Conservation (phyloP, 2,329 filamentous ascomycete genomes). For the Esteya vermicola region DNA sequence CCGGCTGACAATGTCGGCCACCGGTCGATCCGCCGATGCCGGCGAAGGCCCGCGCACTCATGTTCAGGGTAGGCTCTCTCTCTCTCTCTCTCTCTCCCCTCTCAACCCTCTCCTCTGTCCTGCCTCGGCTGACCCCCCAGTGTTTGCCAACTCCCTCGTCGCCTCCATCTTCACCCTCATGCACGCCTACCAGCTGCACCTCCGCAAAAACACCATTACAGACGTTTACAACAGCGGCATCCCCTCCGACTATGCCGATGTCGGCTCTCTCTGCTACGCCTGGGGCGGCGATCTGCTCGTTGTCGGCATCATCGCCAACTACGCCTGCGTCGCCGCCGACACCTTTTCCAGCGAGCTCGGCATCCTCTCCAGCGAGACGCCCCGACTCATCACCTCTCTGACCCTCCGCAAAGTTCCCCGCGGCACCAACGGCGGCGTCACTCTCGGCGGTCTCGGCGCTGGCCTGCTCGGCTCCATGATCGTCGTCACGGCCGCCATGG, state of each 20-base stretch:
- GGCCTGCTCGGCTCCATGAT: slow-evolving; percentile 62
- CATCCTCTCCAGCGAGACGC: slow-evolving; percentile 63
- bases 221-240: slow-evolving; percentile 13
- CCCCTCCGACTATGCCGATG: slow-evolving; percentile 4
- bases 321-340: slow-evolving; percentile 82
- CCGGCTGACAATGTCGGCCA: slow-evolving; percentile 62
- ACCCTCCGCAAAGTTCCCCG: slow-evolving; percentile 65
- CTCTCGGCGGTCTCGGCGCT: slow-evolving; percentile 55
- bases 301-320: slow-evolving; percentile 62
- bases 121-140: slow-evolving; percentile 19
- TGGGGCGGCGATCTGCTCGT: slow-evolving; percentile 50
- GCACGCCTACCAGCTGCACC: slow-evolving; percentile 44
- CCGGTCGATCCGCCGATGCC: slow-evolving; percentile 45
- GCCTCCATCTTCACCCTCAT: slow-evolving; percentile 51
- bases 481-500: slow-evolving; percentile 47
- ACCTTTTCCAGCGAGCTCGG: slow-evolving; percentile 93
- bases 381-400: slow-evolving; percentile 74
- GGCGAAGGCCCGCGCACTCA: slow-evolving; percentile 75
- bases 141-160: slow-evolving; percentile 75
- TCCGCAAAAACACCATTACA: slow-evolving; percentile 26
- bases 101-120: neutral
- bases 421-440: slow-evolving; percentile 91
- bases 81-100: neutral
- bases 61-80: slow-evolving; percentile 46
- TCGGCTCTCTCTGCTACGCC: slow-evolving; percentile 37